Base-by-base conservation (phyloP, 2,329 filamentous ascomycete species). In the Ophiostoma perfectum region DNA sequence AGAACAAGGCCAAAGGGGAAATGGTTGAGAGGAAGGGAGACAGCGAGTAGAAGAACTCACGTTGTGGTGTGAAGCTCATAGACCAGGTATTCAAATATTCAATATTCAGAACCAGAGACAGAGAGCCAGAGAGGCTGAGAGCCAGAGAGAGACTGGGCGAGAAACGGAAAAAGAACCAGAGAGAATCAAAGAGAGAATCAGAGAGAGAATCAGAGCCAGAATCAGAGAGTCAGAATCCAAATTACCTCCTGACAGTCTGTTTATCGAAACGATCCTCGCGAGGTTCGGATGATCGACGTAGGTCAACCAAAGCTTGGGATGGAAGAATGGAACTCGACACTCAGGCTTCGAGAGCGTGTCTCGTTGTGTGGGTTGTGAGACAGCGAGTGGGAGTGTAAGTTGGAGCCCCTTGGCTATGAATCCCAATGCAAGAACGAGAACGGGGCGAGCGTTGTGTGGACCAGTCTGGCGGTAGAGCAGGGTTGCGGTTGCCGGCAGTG, bases 391-490 rank as follows among this genome's bases (percentile, higher is more conserved):
- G 27, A 27, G 27, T 27, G 27, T 27, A 27, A 27, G 27, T 27
- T 27, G 27, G 27, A 27, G 27, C 2, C 27, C 49, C 6, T 55
- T 12, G 18, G 8, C 49, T 18, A 55, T 27, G n/a, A 55, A 55
- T 55, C n/a, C n/a, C 49, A 55, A 55, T 55, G 12, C 63, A 18
- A 49, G 18, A 47, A 38, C 18, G 42, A 16, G 41, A 27, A 36
- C 42, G 9, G 41, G 42, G 41, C 42, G 27, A 14, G 8, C 63
- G 45, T 38, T 49, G 63, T 36, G 63, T 36, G 63, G 18, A 47
- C 18, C 39, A 64, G 49, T 55, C 49, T 55, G 49, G 49, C 49
- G 49, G 49, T n/a, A 27, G 49, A 18, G n/a, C 49, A 55, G 49
- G 49, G 49, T 55, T 55, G 49, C 27, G 27, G 27, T 27, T 27